Base-by-base conservation (phyloP, 495 filamentous ascomycete species). In the Tuber umbilicatum region DNA sequence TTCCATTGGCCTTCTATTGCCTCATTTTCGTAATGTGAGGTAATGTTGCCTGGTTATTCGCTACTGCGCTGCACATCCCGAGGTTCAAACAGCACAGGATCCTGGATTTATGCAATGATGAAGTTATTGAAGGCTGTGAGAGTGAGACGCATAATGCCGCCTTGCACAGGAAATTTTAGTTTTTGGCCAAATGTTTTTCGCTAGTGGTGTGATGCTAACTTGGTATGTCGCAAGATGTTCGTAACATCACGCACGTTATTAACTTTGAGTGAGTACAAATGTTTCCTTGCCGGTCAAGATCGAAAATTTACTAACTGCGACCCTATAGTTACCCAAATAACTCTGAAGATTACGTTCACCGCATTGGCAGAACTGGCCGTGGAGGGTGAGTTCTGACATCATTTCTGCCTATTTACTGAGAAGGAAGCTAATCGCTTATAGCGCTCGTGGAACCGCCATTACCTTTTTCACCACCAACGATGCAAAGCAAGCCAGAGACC, bases 381-480 rank as follows among this genome's bases (percentile, higher is more conserved):
- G 95, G 94, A 78, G 95, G 80, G 80, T 81, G 79, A 79, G 76
- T 73, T 70, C 68, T 2, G 4, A 31, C 12, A 19, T 2, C 45
- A 68, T 21, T 69, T 43, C 40, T 50, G 16, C 17, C 3, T 16
- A 68, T 72, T 27, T 23, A 35, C 23, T 41, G n/a, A 45, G 37
- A 27, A 68, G 17, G 38, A 38, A 42, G 21, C 74, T 81, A 69
- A 81, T 42, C 39, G 27, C 23, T 50, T 60, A 77, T 41, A 81
- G 95, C 84, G 89, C 90, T 76, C 94, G 91, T 76, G 94, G 94
- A 84, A 92, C 92, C 80, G 94, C 94, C 78, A 96, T 97, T 82
- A 97, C 94, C 70, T 88, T 97, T 81, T 97, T 99, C 86, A 99
- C 95, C 83, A 93, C 95, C 91, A 95, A 98, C 97, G 95, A 99